Percentiles rank a stretch among this genome's conserved stretches.
phyloP scores from a whole-genome alignment of 2,329 filamentous ascomycete genomes.

The Epichloe sibirici region DNA sequence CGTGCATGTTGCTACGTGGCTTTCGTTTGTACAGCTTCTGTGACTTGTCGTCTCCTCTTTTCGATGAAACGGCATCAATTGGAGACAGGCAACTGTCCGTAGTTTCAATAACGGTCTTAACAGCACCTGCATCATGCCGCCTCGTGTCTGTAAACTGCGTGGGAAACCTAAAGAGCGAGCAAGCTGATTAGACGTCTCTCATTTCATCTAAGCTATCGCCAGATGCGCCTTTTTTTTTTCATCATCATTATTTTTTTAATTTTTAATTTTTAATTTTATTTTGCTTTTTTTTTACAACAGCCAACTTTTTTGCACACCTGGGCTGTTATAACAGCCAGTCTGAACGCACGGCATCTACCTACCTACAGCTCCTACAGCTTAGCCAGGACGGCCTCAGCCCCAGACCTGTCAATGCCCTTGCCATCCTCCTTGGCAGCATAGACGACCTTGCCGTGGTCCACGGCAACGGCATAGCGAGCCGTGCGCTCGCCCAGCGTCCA shows the following conservation, averaged over 20 bases:
- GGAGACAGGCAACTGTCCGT: too few relatives aligned
- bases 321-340: too few relatives aligned
- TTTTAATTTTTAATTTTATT: not conserved
- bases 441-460: conserved; percentile 72
- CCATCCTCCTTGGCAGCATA: conserved; percentile 66
- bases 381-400: conserved; percentile 40
- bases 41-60: not conserved
- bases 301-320: too few relatives aligned
- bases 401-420: conserved; percentile 33
- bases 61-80: too few relatives aligned
- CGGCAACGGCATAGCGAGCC: conserved; percentile 64
- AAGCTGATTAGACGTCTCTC: not conserved
- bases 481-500: conserved; percentile 68
- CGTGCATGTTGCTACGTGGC: not conserved
- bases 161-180: not conserved
- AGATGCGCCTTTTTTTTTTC: not conserved
- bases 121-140: too few relatives aligned
- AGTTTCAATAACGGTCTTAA: too few relatives aligned
- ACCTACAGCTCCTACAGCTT: conserved; percentile 29
- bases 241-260: too few relatives aligned
- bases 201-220: not conserved
- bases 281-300: not conserved
- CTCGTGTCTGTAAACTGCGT: too few relatives aligned
- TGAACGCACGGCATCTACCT: not conserved
- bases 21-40: not conserved